These are phyloP conservation scores for Exophiala dermatitidis DNA, from an alignment of 2,329 filamentous ascomycete genomes.

Conservation along the genomic window DNA sequence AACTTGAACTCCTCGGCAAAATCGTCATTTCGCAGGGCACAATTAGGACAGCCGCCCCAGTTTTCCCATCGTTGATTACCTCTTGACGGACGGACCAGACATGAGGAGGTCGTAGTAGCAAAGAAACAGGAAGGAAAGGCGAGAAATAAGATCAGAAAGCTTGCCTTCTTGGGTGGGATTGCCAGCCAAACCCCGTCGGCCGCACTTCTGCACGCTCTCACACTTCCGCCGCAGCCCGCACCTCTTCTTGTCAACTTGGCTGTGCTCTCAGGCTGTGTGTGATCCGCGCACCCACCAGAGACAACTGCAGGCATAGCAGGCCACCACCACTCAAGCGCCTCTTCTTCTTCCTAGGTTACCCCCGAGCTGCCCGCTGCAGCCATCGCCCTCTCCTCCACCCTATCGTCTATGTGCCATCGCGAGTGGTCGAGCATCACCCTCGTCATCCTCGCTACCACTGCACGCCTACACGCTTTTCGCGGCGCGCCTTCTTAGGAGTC, in stretches of 20 bases:
- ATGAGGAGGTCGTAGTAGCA: neutral
- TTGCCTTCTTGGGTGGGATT: slow-evolving; percentile 8
- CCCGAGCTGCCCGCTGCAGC: slow-evolving; percentile 18
- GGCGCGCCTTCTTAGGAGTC: slow-evolving; percentile 7
- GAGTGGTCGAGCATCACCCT: slow-evolving; percentile 14
- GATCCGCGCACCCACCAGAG: neutral
- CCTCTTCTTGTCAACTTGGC: neutral
- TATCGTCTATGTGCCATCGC: slow-evolving; percentile 12
- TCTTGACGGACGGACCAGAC: neutral
- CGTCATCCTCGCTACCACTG: slow-evolving; percentile 24
- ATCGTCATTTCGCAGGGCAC: neutral
- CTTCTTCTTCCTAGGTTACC: slow-evolving; percentile 6
- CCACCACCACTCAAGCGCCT: slow-evolving; percentile 12
- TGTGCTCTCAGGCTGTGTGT: neutral
- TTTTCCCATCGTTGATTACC: neutral
- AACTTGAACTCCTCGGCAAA: slow-evolving; percentile 1
- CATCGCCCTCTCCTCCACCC: slow-evolving; percentile 21
- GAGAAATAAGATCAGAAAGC: slow-evolving; percentile 3
- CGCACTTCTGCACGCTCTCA: slow-evolving; percentile 3
- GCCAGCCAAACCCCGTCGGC: slow-evolving; percentile 16
- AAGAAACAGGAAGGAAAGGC: neutral
- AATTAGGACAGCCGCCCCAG: neutral
- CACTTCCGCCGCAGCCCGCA: slow-evolving; percentile 6
- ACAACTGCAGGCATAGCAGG: slow-evolving; percentile 7
- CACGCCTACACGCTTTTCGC: slow-evolving; percentile 18